phyloP scores from a whole-genome alignment of 2,329 filamentous ascomycete genomes.

The Talaromyces sp. region DNA sequence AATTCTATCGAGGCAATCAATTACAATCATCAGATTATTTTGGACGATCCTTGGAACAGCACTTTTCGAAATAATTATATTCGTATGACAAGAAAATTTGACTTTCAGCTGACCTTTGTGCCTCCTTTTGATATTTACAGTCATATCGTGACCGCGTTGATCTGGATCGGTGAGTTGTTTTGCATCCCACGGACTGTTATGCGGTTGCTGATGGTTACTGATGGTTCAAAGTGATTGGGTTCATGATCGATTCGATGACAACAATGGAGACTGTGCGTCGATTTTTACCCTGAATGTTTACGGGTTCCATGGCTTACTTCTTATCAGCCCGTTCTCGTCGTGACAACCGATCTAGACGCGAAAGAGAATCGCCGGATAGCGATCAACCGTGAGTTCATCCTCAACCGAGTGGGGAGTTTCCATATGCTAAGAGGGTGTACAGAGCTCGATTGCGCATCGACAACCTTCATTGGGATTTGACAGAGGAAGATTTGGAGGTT shows the following conservation, averaged over 20 bases:
- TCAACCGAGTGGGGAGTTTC: not conserved
- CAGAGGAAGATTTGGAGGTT: conserved; percentile 78
- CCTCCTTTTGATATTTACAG: conserved; percentile 41
- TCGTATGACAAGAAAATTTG: conserved; percentile 24
- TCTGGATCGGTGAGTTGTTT: conserved; percentile 43
- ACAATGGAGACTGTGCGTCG: conserved; percentile 57
- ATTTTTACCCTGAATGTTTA: conserved; percentile 4
- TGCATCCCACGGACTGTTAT: conserved; percentile 22
- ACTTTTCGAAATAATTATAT: not conserved
- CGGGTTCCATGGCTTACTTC: conserved; percentile 25
- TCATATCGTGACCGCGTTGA: conserved; percentile 47
- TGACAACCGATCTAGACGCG: conserved; percentile 40
- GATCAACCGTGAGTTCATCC: conserved; percentile 36
- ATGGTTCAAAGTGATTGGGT: conserved; percentile 75
- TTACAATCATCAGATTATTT: not conserved
- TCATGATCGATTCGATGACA: conserved; percentile 83
- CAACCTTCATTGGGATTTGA: conserved; percentile 90
- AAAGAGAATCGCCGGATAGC: conserved; percentile 37
- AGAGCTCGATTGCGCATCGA: conserved; percentile 78
- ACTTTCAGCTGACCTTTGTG: conserved; percentile 47
- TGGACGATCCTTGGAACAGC: conserved; percentile 6
- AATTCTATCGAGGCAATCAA: conserved; percentile 8
- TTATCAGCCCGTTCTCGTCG: conserved; percentile 43
- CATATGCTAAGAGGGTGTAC: conserved; percentile 39
- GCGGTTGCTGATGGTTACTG: not conserved